phyloP scores from a whole-genome alignment of 139 green algal genomes.

The Volvox reticuliferus region DNA sequence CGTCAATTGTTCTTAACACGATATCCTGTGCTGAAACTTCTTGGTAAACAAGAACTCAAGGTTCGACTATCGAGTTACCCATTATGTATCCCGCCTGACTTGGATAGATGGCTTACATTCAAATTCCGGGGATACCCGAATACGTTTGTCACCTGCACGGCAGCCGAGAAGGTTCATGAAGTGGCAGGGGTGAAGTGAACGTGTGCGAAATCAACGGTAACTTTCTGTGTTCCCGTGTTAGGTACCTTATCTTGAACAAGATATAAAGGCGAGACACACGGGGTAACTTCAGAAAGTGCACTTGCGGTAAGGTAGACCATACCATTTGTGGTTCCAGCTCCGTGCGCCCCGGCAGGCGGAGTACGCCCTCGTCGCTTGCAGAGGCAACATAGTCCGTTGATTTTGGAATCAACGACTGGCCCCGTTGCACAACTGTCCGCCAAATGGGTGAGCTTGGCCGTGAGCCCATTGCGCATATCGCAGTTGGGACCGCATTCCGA shows the following conservation, averaged over 20 bases:
- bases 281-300: too few relatives aligned
- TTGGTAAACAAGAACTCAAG: too few relatives aligned
- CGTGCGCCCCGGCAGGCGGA: conserved; percentile 77
- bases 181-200: too few relatives aligned
- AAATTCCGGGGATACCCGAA: conserved; percentile 83
- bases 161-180: too few relatives aligned
- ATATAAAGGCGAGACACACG: too few relatives aligned
- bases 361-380: conserved; percentile 76
- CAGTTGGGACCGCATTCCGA: not conserved
- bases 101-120: conserved; percentile 29
- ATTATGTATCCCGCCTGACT: not conserved
- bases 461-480: not conserved
- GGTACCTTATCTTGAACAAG: too few relatives aligned
- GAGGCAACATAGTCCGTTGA: conserved; percentile 79
- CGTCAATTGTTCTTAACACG: too few relatives aligned
- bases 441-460: not conserved
- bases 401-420: conserved; percentile 3
- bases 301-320: not conserved
- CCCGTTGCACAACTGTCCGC: not conserved
- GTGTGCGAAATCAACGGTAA: too few relatives aligned
- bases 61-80: too few relatives aligned
- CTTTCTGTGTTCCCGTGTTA: too few relatives aligned
- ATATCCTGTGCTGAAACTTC: too few relatives aligned
- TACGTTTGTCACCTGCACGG: conserved; percentile 68
- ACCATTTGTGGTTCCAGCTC: conserved; percentile 68